A percentile compares a stretch with the other conserved stretches of the same genome.
Conservation (phyloP, 345 rosid species). For the Fremontodendron californicum region DNA sequence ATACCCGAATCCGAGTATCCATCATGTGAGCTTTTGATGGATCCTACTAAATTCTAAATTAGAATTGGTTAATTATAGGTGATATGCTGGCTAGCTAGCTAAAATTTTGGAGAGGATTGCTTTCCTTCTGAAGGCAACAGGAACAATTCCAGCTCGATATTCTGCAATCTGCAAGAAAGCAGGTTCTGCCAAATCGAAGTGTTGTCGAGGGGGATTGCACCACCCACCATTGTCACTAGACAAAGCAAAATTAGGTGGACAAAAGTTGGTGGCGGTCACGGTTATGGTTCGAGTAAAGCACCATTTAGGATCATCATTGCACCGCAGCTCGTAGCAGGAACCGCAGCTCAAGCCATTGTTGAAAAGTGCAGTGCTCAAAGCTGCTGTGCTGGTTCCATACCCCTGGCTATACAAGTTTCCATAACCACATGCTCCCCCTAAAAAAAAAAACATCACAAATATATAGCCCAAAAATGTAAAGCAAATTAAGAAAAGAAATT, state of each 20-base stretch:
- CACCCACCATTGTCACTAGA: constrained; percentile 55
- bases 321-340: constrained; percentile 41
- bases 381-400: constrained; percentile 45
- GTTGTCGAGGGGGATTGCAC: constrained; percentile 60
- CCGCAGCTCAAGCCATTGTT: constrained; percentile 44
- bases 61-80: too few species aligned
- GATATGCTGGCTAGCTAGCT: too few species aligned
- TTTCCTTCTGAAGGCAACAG: constrained; percentile 50
- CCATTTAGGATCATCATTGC: constrained; percentile 47
- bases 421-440: constrained; percentile 51
- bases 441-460: not conserved
- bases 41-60: too few species aligned
- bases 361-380: constrained; percentile 47
- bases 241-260: constrained; percentile 47
- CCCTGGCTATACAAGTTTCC: constrained; percentile 49
- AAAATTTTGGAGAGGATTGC: too few species aligned
- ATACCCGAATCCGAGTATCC: too few species aligned
- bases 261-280: constrained; percentile 50
- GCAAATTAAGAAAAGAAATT: not conserved
- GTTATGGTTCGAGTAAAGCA: constrained; percentile 39
- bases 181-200: constrained; percentile 54
- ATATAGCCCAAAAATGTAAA: not conserved
- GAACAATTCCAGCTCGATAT: constrained; percentile 57
- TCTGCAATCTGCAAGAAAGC: constrained; percentile 47
- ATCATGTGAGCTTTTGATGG: too few species aligned